Percentiles rank a stretch among this genome's conserved stretches.
Evolutionary conservation across 306 rosid genomes (phyloP).

Genomic region (Castanospermum australe): DNA sequence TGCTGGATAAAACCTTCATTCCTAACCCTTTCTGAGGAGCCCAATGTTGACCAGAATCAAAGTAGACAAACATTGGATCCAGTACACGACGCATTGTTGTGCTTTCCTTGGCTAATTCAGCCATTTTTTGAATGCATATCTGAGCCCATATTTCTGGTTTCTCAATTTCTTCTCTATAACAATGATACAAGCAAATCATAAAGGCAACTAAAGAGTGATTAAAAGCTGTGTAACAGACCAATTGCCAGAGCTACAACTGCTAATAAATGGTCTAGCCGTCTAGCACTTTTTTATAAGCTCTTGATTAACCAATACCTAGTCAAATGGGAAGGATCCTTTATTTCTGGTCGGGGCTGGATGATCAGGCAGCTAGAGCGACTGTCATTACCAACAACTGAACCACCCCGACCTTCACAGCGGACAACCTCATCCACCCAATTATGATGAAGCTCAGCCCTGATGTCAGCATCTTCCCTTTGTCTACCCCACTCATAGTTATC

Average conservation of each 20-base stretch:
- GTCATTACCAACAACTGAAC: conserved; percentile 48
- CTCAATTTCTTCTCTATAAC: conserved; percentile 81
- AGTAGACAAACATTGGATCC: conserved; percentile 89
- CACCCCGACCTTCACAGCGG: conserved; percentile 72
- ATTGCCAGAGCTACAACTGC: not conserved
- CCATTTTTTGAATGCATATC: conserved; percentile 88
- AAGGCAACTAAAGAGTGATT: not conserved
- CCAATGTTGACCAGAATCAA: conserved; percentile 85
- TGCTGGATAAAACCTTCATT: conserved; percentile 71
- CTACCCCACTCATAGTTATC: conserved; percentile 67
- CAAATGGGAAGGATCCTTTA: conserved; percentile 70
- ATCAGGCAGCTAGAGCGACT: conserved; percentile 47
- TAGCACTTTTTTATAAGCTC: not conserved
- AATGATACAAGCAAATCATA: not conserved
- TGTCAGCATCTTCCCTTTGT: conserved; percentile 44
- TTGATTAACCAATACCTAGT: conserved; percentile 51
- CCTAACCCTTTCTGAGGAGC: conserved; percentile 75
- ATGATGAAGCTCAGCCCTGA: conserved; percentile 62
- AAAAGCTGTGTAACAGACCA: not conserved
- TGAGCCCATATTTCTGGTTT: conserved; percentile 87
- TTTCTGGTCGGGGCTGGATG: conserved; percentile 68
- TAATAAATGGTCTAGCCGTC: not conserved
- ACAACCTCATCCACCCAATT: conserved; percentile 97
- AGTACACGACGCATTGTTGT: conserved; percentile 84
- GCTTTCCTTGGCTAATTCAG: conserved; percentile 88